Base-by-base conservation (phyloP, 164 flowering plant genomes). In the Dillenia turbinata region DNA sequence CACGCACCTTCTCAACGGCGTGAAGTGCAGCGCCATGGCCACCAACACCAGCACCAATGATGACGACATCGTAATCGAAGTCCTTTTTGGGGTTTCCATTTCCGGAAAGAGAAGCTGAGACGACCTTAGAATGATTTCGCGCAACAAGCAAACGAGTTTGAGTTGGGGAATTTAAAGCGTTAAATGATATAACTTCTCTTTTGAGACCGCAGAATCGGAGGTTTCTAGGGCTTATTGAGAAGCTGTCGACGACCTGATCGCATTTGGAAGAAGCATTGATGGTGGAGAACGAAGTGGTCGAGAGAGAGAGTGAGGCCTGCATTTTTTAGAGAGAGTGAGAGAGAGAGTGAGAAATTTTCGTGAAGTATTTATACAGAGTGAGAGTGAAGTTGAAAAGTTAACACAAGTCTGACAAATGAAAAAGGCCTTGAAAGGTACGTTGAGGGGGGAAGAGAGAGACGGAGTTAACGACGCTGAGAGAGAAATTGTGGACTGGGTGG, bases 11-110 rank as follows among this genome's bases (percentile, higher is more conserved):
- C 85, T 92, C 93, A 40, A 94, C 95, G 12, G 99, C 99, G 54
- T 95, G 99, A 66, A 95, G 84, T 5, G 97, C 97, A 52, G 97
- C 99, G 44, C 99, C 99, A 33, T 94, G 99, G 44, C 99, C 99
- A 44, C 99, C 99, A 48, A 94, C 97, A 8, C 99, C 97, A 67
- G 97, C 99, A 16, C 99, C 97, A 56, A 95, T 91, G 46, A 95
- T 89, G 47, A 91, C 78, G 59, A 95, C 69, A 76, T 95, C 97
- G 59, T 95, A 95, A 66, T 95, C 97, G 60, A 95, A 93, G 11
- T 79, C 83, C 48, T 72, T 77, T 7, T 77, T 52, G 14, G 82
- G 48, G 40, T 70, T 75, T 40, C 89, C 95, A 52, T 81, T 81
- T 40, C 58, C 67, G 46, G 79, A 65, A n/a, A 62, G 12, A 12